Percentiles rank a stretch among this genome's conserved stretches.
Evolutionary conservation across 257 asterid species (phyloP).

Genomic region (Prunella vulgaris): DNA sequence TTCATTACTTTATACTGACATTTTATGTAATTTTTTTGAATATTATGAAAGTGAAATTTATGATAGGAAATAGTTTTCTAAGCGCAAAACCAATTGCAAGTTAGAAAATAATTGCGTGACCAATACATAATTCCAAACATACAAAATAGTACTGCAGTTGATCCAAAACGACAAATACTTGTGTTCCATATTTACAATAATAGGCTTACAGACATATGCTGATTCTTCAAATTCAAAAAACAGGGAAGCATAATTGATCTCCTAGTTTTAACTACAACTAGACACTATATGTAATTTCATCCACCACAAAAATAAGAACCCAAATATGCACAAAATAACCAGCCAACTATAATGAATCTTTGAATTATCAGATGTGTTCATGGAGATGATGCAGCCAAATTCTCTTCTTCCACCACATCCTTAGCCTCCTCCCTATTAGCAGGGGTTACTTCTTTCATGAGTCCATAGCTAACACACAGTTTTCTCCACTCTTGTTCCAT

Average conservation of each 20-base stretch:
- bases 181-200: background rate
- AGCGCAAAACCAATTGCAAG: too few relatives aligned
- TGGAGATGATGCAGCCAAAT: background rate
- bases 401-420: slow-evolving; percentile 11
- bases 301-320: slow-evolving; percentile 11
- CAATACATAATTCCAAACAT: too few relatives aligned
- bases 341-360: background rate
- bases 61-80: too few relatives aligned
- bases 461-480: slow-evolving; percentile 44
- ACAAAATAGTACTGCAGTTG: too few relatives aligned
- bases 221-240: background rate
- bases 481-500: slow-evolving; percentile 55
- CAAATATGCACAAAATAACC: background rate
- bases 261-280: background rate
- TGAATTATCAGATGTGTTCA: background rate
- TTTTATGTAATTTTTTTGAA: too few relatives aligned
- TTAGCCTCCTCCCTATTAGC: slow-evolving; percentile 7
- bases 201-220: background rate
- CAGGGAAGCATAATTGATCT: background rate
- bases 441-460: slow-evolving; percentile 33
- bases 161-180: too few relatives aligned
- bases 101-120: too few relatives aligned
- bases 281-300: background rate
- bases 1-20: too few relatives aligned
- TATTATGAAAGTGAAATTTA: too few relatives aligned